These are phyloP conservation scores for Populus tomentosa DNA, from an alignment of 441 rosid genomes.

Conservation along the genomic window DNA sequence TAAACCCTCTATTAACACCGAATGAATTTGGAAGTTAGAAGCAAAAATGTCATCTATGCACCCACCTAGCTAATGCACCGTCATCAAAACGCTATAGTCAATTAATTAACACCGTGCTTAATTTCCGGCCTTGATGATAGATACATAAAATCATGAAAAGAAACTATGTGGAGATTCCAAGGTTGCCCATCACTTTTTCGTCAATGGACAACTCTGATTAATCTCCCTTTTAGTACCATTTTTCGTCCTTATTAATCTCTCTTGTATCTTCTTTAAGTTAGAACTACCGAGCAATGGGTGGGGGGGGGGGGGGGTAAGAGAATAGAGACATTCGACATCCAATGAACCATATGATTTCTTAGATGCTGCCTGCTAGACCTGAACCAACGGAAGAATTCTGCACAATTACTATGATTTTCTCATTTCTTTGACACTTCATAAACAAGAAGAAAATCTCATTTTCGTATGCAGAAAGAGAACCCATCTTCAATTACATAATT, in stretches of 20 bases:
- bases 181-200: not conserved
- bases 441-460: constrained; percentile 22
- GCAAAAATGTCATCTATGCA: not conserved
- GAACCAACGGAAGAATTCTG: not conserved
- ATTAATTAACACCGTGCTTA: not conserved
- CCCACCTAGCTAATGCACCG: not conserved
- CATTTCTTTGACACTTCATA: constrained; percentile 23
- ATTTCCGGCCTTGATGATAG: not conserved
- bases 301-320: too few species aligned
- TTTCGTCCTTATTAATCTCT: not conserved
- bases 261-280: constrained; percentile 12
- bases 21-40: not conserved
- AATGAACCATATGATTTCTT: too few species aligned
- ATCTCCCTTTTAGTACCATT: not conserved
- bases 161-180: not conserved
- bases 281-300: constrained; percentile 8
- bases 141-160: not conserved
- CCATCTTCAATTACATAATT: constrained; percentile 22
- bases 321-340: too few species aligned
- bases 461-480: constrained; percentile 32
- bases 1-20: not conserved
- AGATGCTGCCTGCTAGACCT: too few species aligned
- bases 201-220: not conserved
- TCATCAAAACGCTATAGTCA: not conserved
- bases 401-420: constrained; percentile 10